A percentile compares a stretch with the other conserved stretches of the same genome.
Evolutionary conservation across 352 stramenopile species (phyloP).

Genomic region (Phytophthora foliorum): DNA sequence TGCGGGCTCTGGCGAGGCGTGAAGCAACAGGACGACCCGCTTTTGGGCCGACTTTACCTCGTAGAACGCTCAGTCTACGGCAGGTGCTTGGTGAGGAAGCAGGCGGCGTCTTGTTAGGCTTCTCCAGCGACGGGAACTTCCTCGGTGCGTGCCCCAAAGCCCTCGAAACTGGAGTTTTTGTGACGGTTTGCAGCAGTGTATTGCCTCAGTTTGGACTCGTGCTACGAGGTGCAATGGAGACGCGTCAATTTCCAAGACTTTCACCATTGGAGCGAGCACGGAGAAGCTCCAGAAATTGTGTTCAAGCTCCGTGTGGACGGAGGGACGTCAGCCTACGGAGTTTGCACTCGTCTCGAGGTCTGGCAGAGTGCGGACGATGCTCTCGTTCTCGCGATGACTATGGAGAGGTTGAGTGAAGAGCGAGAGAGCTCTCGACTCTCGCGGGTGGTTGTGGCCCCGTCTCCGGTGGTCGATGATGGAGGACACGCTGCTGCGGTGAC

Average conservation of each 20-base stretch:
- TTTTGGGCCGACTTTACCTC: conserved; percentile 10
- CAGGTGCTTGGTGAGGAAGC: conserved; percentile 58
- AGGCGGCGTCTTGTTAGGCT: conserved; percentile 65
- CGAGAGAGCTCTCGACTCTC: conserved; percentile 39
- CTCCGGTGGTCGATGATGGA: conserved; percentile 32
- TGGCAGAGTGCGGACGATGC: conserved; percentile 68
- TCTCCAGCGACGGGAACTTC: conserved; percentile 74
- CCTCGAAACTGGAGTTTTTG: conserved; percentile 1
- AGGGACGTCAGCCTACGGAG: conserved; percentile 14
- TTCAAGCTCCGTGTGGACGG: conserved; percentile 37
- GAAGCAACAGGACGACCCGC: conserved; percentile 13
- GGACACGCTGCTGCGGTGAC: conserved; percentile 15
- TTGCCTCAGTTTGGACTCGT: conserved; percentile 46
- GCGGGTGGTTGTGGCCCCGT: conserved; percentile 57
- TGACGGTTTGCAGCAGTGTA: conserved; percentile 48
- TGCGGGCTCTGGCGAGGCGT: conserved; percentile 16
- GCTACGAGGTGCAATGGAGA: conserved; percentile 65
- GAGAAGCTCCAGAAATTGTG: conserved; percentile 13
- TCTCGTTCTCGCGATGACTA: conserved; percentile 57
- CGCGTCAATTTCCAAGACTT: conserved; percentile 30
- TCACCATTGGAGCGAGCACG: conserved; percentile 14
- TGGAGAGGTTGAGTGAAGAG: conserved; percentile 28
- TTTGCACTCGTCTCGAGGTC: conserved; percentile 48
- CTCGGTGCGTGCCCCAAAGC: conserved; percentile 45
- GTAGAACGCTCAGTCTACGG: conserved; percentile 20